These are phyloP conservation scores for Saturnispora gosingensis DNA, from an alignment of 805 yeast genomes.

Conservation along the genomic window DNA sequence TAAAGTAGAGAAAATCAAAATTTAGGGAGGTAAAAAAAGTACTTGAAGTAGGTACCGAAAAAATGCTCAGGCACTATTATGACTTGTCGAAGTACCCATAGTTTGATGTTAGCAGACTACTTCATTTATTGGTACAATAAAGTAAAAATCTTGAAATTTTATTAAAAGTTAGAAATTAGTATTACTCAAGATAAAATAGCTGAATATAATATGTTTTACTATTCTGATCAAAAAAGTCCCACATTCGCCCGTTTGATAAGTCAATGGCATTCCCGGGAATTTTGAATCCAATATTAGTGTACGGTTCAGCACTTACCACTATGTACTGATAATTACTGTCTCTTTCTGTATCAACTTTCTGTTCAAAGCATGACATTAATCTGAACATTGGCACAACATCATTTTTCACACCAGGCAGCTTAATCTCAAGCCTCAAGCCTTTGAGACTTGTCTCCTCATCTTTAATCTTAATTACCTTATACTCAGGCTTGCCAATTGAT, in stretches of 20 bases:
- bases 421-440: constrained; percentile 60
- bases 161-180: neutral
- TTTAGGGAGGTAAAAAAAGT: neutral
- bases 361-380: constrained; percentile 72
- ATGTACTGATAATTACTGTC: constrained; percentile 56
- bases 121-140: no score
- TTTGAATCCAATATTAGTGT: constrained; percentile 69
- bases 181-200: constrained; percentile 38
- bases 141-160: neutral
- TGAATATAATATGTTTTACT: constrained; percentile 63
- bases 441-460: constrained; percentile 46
- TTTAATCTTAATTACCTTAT: constrained; percentile 57
- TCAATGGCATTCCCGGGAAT: constrained; percentile 55
- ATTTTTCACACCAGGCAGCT: constrained; percentile 39
- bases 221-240: constrained; percentile 72
- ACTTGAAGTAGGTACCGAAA: neutral
- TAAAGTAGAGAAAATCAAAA: neutral
- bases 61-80: neutral
- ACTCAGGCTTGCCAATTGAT: constrained; percentile 69
- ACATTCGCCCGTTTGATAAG: constrained; percentile 34
- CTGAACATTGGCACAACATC: constrained; percentile 55
- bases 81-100: no score
- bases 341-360: constrained; percentile 31
- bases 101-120: no score
- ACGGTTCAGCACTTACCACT: constrained; percentile 83